Evolutionary conservation across 495 filamentous ascomycete species (phyloP).

Genomic region (Penicillium chermesinum): DNA sequence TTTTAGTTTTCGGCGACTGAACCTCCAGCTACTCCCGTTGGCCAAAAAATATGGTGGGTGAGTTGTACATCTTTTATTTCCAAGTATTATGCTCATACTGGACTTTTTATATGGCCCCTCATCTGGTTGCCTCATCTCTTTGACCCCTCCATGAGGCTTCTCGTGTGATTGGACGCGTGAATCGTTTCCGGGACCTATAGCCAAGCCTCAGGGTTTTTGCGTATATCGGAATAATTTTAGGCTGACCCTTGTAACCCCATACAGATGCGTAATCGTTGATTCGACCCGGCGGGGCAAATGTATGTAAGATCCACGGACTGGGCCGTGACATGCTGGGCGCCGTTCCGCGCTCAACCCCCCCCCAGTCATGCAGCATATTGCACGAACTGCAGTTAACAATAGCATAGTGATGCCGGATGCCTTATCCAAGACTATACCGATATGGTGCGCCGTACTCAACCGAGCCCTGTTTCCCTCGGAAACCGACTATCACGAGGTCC

Average conservation of each 20-base stretch:
- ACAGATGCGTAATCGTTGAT: conserved; percentile 85
- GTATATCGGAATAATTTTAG: background rate
- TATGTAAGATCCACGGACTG: conserved; percentile 29
- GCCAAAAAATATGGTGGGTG: conserved; percentile 61
- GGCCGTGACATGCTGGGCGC: background rate
- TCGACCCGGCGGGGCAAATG: conserved; percentile 90
- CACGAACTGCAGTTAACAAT: background rate
- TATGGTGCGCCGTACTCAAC: conserved; percentile 88
- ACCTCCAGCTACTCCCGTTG: conserved; percentile 68
- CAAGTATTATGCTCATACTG: too few species aligned
- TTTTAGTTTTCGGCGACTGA: conserved; percentile 79
- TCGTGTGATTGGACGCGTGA: background rate
- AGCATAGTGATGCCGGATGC: conserved; percentile 82
- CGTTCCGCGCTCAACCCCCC: background rate
- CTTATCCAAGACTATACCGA: conserved; percentile 85
- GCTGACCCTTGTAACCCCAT: background rate
- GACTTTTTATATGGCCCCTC: too few species aligned
- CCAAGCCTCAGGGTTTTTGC: background rate
- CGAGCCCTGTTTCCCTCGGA: conserved; percentile 64
- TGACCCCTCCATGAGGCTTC: background rate
- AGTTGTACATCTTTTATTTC: conserved; percentile 23
- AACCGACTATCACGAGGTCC: conserved; percentile 45
- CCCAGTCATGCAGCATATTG: conserved; percentile 14
- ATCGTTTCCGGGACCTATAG: background rate
- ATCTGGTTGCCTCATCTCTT: background rate